Conservation (phyloP, 2,329 filamentous ascomycete genomes). For the Aspergillus sp. region DNA sequence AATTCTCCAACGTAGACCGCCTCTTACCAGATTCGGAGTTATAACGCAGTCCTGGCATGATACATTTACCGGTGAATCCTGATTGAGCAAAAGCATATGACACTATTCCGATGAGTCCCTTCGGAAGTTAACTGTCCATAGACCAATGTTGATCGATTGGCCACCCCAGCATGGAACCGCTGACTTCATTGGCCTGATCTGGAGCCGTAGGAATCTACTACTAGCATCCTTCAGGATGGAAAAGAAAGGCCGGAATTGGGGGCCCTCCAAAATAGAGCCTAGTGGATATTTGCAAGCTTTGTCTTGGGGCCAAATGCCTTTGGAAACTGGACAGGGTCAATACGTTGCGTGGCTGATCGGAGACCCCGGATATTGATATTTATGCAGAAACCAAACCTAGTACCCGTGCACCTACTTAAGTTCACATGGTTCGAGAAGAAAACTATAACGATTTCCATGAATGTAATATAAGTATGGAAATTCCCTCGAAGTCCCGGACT, state of each 20-base stretch:
- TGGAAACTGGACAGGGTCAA: too few relatives aligned
- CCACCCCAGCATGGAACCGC: not conserved
- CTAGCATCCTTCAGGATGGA: not conserved
- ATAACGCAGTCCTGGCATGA: not conserved
- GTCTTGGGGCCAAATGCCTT: not conserved
- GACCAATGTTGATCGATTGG: not conserved
- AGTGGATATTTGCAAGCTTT: not conserved
- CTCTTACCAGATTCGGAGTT: not conserved
- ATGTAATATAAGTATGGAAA: too few relatives aligned
- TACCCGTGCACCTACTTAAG: too few relatives aligned
- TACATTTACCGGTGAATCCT: not conserved
- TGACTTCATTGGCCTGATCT: not conserved
- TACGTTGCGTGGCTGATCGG: too few relatives aligned
- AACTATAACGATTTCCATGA: too few relatives aligned
- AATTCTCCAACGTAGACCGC: not conserved
- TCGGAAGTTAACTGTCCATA: not conserved
- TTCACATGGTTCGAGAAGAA: too few relatives aligned
- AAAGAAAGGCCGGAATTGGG: not conserved
- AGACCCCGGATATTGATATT: too few relatives aligned
- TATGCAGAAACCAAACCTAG: too few relatives aligned
- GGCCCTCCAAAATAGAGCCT: not conserved
- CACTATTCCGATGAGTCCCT: not conserved
- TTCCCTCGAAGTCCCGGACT: too few relatives aligned
- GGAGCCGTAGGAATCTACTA: not conserved
- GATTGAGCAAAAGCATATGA: not conserved